Conservation (phyloP, 495 filamentous ascomycete species). For the Lasiosphaeria ovina region DNA sequence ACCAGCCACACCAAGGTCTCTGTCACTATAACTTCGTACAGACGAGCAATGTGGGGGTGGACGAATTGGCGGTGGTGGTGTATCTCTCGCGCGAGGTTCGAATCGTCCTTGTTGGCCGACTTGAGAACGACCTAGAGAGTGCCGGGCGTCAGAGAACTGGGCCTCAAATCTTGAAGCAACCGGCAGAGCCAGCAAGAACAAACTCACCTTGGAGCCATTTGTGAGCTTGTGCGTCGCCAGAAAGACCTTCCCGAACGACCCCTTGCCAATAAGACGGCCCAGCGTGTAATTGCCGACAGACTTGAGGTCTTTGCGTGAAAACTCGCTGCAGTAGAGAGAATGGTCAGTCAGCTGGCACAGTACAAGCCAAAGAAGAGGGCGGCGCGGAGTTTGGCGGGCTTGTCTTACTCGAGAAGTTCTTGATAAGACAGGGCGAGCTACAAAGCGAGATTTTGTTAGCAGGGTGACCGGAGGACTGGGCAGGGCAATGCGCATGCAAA, state of each 20-base stretch:
- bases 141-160: neutral
- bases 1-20: constrained; percentile 94
- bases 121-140: constrained; percentile 84
- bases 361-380: neutral
- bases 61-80: constrained; percentile 98
- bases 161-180: neutral
- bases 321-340: constrained; percentile 63
- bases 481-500: constrained; percentile 16
- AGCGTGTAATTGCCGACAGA: constrained; percentile 93
- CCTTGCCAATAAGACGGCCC: constrained; percentile 90
- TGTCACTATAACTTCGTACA: constrained; percentile 98
- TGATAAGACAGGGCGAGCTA: constrained; percentile 96
- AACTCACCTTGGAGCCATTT: constrained; percentile 90
- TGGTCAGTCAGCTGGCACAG: constrained; percentile 21
- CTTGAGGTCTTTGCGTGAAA: constrained; percentile 85
- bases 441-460: constrained; percentile 25
- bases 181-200: constrained; percentile 1
- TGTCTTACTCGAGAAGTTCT: constrained; percentile 83
- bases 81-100: constrained; percentile 93
- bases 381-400: constrained; percentile 1
- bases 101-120: constrained; percentile 92
- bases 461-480: constrained; percentile 9
- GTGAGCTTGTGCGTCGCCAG: constrained; percentile 95
- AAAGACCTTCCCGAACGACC: constrained; percentile 97
- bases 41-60: constrained; percentile 92